These are phyloP conservation scores for Zanthoxylum bungeanum DNA, from an alignment of 345 rosid species.

Conservation along the genomic window DNA sequence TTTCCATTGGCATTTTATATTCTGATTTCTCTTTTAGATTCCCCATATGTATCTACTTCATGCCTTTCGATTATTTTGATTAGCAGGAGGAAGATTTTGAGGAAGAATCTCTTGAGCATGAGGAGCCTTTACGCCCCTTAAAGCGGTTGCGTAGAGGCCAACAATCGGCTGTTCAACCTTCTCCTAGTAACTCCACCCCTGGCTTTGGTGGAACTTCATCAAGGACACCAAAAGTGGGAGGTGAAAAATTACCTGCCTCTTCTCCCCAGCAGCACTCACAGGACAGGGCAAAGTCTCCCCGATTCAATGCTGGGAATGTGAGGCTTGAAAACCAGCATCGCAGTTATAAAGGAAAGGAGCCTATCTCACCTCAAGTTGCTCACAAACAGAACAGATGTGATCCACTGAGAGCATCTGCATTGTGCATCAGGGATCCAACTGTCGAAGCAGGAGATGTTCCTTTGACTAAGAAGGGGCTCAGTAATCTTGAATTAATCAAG, in stretches of 20 bases:
- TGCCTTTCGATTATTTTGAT: constrained; percentile 15
- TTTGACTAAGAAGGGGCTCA: constrained; percentile 15
- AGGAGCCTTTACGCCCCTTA: constrained; percentile 58
- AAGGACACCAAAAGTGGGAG: constrained; percentile 37
- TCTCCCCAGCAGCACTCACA: constrained; percentile 18
- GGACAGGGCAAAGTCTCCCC: constrained; percentile 12
- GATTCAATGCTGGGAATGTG: background rate
- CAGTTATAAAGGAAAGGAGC: constrained; percentile 46
- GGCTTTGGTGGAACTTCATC: constrained; percentile 21
- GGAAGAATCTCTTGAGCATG: constrained; percentile 36
- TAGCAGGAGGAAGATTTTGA: constrained; percentile 37
- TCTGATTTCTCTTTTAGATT: constrained; percentile 1
- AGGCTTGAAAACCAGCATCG: constrained; percentile 15
- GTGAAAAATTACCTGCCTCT: constrained; percentile 24
- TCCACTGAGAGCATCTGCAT: constrained; percentile 26
- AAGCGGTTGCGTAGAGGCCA: constrained; percentile 69
- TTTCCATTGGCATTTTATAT: background rate
- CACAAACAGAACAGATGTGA: constrained; percentile 20
- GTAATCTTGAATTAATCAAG: constrained; percentile 19
- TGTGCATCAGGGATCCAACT: constrained; percentile 26
- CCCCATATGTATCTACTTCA: background rate
- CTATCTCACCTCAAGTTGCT: constrained; percentile 28
- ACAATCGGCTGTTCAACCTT: constrained; percentile 30
- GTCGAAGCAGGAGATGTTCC: constrained; percentile 11
- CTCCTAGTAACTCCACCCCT: constrained; percentile 22